A percentile compares a stretch with the other conserved stretches of the same genome.
Evolutionary conservation across 345 rosid genomes (phyloP).

Genomic region (Tarenaya hassleriana): DNA sequence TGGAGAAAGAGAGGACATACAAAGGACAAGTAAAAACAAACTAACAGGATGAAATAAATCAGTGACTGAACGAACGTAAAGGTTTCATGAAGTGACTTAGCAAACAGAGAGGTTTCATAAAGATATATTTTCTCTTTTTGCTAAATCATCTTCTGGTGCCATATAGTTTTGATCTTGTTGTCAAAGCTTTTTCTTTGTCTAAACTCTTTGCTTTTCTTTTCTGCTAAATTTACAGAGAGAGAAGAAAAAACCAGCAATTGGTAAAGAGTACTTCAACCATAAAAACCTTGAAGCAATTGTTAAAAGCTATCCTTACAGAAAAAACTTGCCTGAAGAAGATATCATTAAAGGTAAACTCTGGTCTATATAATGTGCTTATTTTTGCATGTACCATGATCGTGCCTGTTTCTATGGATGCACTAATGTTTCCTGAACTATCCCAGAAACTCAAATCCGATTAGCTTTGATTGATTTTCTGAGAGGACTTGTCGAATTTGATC

Average conservation of each 20-base stretch:
- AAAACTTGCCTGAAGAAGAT: constrained; percentile 75
- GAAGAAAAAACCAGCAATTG: constrained; percentile 70
- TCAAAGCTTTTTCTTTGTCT: not conserved
- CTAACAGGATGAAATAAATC: constrained; percentile 7
- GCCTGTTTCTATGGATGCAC: constrained; percentile 17
- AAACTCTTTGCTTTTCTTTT: constrained; percentile 10
- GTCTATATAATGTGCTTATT: constrained; percentile 11
- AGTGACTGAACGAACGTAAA: not conserved
- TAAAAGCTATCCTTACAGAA: constrained; percentile 70
- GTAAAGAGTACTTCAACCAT: constrained; percentile 92
- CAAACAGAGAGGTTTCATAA: constrained; percentile 3
- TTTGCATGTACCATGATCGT: constrained; percentile 14
- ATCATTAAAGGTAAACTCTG: constrained; percentile 60
- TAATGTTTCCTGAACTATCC: constrained; percentile 19
- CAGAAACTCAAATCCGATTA: constrained; percentile 82
- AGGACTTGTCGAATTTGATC: constrained; percentile 98
- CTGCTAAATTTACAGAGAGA: constrained; percentile 59
- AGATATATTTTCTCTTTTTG: not conserved
- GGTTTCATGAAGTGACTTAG: constrained; percentile 2
- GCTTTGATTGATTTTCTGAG: constrained; percentile 95
- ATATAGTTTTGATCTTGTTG: constrained; percentile 11
- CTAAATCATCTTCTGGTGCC: not conserved
- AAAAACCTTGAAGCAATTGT: constrained; percentile 91
- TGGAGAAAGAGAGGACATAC: not conserved
- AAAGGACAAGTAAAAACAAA: constrained; percentile 2